These are phyloP conservation scores for Pythium rishiriense DNA, from an alignment of 352 stramenopile genomes.

Conservation along the genomic window DNA sequence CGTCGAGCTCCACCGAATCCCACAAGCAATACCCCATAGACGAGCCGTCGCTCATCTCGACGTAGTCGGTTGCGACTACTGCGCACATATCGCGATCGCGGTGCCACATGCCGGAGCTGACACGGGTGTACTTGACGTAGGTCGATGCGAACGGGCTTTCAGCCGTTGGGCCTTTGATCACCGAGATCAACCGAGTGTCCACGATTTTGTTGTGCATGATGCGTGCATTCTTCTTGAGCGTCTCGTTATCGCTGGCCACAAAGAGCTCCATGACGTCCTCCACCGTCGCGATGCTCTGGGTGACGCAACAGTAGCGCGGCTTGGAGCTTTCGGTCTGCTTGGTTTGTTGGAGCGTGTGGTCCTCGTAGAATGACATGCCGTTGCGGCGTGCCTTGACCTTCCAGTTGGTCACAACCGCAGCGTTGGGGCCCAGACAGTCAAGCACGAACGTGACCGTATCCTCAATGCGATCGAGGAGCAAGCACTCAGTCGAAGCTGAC, in stretches of 20 bases:
- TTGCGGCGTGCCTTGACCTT: conserved; percentile 19
- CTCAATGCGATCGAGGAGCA: conserved; percentile 12
- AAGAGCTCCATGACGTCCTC: conserved; percentile 56
- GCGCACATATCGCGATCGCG: conserved; percentile 33
- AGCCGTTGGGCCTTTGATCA: conserved; percentile 24
- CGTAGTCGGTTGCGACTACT: conserved; percentile 20
- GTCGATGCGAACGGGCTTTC: conserved; percentile 42
- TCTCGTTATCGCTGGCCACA: conserved; percentile 34
- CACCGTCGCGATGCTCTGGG: conserved; percentile 36
- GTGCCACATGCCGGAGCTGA: conserved; percentile 17
- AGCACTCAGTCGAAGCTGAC: not conserved
- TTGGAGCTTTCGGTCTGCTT: conserved; percentile 12
- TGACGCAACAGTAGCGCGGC: conserved; percentile 54
- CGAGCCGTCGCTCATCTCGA: conserved; percentile 20
- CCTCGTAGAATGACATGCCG: conserved; percentile 24
- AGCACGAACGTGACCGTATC: conserved; percentile 23
- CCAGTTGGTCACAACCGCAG: conserved; percentile 22
- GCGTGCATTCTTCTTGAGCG: conserved; percentile 38
- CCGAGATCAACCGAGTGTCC: conserved; percentile 38
- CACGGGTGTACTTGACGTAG: conserved; percentile 37
- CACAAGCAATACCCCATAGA: conserved; percentile 26
- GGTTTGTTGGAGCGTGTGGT: conserved; percentile 21
- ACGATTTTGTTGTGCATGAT: conserved; percentile 49
- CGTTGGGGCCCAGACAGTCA: conserved; percentile 16
- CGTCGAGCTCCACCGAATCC: conserved; percentile 25